A percentile compares a stretch with the other conserved stretches of the same genome.
Evolutionary conservation across 1,139 yeast genomes (phyloP).

Genomic region (Yamadazyma oceani): DNA sequence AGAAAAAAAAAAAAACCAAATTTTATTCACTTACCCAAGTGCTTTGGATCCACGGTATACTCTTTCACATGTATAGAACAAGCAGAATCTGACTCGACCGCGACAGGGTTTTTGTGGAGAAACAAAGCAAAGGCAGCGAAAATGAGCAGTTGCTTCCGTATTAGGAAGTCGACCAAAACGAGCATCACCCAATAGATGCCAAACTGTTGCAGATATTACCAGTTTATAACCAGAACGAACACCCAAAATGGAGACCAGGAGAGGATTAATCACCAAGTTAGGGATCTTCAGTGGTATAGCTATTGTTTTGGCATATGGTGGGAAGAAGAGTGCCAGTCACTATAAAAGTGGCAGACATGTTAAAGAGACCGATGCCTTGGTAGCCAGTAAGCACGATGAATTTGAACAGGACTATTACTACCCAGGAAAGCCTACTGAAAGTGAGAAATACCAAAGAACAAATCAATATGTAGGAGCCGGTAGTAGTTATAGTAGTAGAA

Average conservation of each 20-base stretch:
- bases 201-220: too few species aligned
- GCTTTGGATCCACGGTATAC: conserved; percentile 7
- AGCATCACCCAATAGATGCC: conserved; percentile 1
- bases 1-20: neutral
- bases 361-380: conserved; percentile 39
- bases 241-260: conserved; percentile 33
- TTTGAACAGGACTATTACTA: conserved; percentile 27
- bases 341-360: conserved; percentile 39
- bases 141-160: neutral
- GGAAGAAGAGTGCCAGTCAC: conserved; percentile 38
- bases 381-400: conserved; percentile 33
- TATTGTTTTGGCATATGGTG: conserved; percentile 31
- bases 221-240: neutral
- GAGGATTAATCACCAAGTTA: conserved; percentile 35
- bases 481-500: conserved; percentile 53
- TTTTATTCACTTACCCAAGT: neutral
- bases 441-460: conserved; percentile 34
- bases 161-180: neutral
- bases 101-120: conserved; percentile 14
- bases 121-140: neutral
- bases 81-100: too few species aligned
- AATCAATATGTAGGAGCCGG: conserved; percentile 71
- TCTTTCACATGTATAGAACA: conserved; percentile 11
- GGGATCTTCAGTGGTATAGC: conserved; percentile 36
- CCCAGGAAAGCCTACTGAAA: conserved; percentile 36